Percentiles rank a stretch among this genome's conserved stretches.
These are phyloP conservation scores for Boletus tylopilopsis DNA, from an alignment of 768 basidiomycete species.

Conservation along the genomic window DNA sequence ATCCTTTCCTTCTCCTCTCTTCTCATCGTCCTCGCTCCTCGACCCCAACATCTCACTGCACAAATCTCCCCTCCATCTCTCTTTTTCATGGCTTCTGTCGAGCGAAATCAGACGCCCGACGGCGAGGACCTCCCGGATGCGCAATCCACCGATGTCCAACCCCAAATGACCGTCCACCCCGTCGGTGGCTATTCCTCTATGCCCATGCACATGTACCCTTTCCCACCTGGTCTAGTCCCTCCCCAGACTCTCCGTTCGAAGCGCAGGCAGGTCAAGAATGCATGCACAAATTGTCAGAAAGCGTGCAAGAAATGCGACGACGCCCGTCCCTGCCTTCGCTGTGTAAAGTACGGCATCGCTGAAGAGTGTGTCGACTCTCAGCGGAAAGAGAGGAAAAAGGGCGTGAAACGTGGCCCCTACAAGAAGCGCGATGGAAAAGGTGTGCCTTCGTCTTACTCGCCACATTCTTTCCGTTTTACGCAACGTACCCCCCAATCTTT, in stretches of 20 bases:
- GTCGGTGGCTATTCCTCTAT: conserved; percentile 46
- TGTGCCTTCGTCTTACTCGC: conserved; percentile 41
- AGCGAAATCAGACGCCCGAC: conserved; percentile 39
- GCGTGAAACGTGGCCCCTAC: conserved; percentile 85
- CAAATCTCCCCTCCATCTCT: conserved; percentile 22
- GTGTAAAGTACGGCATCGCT: conserved; percentile 84
- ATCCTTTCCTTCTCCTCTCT: conserved; percentile 8
- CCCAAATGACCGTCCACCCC: conserved; percentile 50
- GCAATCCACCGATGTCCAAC: conserved; percentile 36
- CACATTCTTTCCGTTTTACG: conserved; percentile 16
- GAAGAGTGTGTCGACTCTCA: conserved; percentile 89
- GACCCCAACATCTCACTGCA: conserved; percentile 32
- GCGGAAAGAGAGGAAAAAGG: conserved; percentile 89
- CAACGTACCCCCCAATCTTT: conserved; percentile 9
- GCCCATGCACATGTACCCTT: conserved; percentile 71
- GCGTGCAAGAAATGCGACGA: conserved; percentile 93
- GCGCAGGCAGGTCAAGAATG: conserved; percentile 87
- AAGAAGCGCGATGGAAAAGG: conserved; percentile 94
- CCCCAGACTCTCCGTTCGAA: conserved; percentile 60
- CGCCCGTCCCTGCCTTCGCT: conserved; percentile 88
- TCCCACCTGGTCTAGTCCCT: conserved; percentile 46
- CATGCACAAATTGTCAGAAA: conserved; percentile 87
- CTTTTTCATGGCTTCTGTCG: conserved; percentile 34
- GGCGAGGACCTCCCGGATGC: conserved; percentile 36
- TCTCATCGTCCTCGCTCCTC: conserved; percentile 18